Conservation (phyloP, 1,139 yeast genomes). For the Pichia sorboxylosa region DNA sequence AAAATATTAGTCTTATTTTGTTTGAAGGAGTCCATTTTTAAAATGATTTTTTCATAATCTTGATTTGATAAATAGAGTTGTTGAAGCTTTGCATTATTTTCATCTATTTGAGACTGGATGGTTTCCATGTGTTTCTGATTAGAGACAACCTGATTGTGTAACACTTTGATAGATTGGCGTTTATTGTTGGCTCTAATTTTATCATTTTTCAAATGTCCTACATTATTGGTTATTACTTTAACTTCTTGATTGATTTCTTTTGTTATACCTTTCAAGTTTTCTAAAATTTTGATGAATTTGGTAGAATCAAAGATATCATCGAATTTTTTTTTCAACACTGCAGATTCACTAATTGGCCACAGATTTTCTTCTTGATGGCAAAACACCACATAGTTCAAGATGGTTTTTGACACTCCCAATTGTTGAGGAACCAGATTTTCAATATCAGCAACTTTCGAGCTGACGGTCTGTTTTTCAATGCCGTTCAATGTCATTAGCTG, state of each 20-base stretch:
- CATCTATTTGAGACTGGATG: conserved; percentile 39
- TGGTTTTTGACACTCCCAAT: conserved; percentile 80
- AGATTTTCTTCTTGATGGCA: conserved; percentile 96
- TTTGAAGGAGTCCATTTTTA: conserved; percentile 47
- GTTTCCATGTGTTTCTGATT: conserved; percentile 39
- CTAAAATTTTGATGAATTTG: conserved; percentile 84
- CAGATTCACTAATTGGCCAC: conserved; percentile 95
- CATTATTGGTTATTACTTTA: conserved; percentile 65
- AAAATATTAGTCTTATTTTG: conserved; percentile 34
- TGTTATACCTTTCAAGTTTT: conserved; percentile 59
- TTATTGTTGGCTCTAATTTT: conserved; percentile 60
- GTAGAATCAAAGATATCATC: conserved; percentile 96
- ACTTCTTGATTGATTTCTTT: conserved; percentile 72
- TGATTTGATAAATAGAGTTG: conserved; percentile 65
- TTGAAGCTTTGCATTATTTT: conserved; percentile 49
- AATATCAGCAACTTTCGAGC: conserved; percentile 76
- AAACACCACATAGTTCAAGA: conserved; percentile 84
- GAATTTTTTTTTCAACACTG: conserved; percentile 77
- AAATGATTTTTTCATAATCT: conserved; percentile 63
- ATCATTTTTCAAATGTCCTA: conserved; percentile 63
- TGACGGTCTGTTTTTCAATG: conserved; percentile 63
- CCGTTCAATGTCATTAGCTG: conserved; percentile 53
- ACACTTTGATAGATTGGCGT: conserved; percentile 33
- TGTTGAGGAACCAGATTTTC: conserved; percentile 72
- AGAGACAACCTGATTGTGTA: conserved; percentile 33